Evolutionary conservation across 768 basidiomycete genomes (phyloP).

Genomic region (Amanita jacksonii): DNA sequence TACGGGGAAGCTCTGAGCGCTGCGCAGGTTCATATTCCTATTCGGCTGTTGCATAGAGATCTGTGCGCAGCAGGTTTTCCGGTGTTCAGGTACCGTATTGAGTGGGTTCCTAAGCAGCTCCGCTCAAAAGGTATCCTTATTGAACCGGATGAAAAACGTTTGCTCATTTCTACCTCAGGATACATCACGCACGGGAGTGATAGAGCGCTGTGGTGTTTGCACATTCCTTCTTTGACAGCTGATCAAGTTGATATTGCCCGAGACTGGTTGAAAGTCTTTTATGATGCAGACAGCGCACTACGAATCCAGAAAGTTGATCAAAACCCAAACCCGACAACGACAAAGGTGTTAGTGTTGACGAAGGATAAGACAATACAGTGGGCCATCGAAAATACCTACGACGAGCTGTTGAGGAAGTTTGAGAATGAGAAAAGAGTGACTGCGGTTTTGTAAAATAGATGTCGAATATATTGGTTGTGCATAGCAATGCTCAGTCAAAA

Average conservation of each 20-base stretch:
- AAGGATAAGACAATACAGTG: slow-evolving; percentile 45
- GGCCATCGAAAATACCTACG: slow-evolving; percentile 47
- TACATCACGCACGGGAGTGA: slow-evolving; percentile 68
- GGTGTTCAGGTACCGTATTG: slow-evolving; percentile 56
- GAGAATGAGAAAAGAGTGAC: slow-evolving; percentile 7
- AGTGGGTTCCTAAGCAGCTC: slow-evolving; percentile 56
- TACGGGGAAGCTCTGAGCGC: slow-evolving; percentile 55
- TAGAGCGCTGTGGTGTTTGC: slow-evolving; percentile 50
- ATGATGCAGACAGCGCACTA: slow-evolving; percentile 13
- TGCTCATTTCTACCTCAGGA: slow-evolving; percentile 25
- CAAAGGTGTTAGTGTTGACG: slow-evolving; percentile 40
- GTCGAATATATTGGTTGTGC: too few species aligned
- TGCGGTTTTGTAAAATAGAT: not conserved
- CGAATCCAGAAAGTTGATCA: slow-evolving; percentile 24
- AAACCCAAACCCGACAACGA: slow-evolving; percentile 25
- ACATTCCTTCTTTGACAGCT: slow-evolving; percentile 35
- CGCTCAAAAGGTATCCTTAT: slow-evolving; percentile 39
- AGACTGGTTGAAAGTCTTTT: slow-evolving; percentile 34
- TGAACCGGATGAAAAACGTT: not conserved
- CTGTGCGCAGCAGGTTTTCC: slow-evolving; percentile 48
- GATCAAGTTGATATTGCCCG: slow-evolving; percentile 40
- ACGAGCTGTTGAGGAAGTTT: slow-evolving; percentile 30
- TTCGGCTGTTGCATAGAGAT: slow-evolving; percentile 53
- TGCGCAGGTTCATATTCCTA: slow-evolving; percentile 61
- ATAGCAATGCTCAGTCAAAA: not conserved